Evolutionary conservation across 345 rosid genomes (phyloP), one percentile per base, ranked within the genome.

Genomic region (Populus simonii): DNA sequence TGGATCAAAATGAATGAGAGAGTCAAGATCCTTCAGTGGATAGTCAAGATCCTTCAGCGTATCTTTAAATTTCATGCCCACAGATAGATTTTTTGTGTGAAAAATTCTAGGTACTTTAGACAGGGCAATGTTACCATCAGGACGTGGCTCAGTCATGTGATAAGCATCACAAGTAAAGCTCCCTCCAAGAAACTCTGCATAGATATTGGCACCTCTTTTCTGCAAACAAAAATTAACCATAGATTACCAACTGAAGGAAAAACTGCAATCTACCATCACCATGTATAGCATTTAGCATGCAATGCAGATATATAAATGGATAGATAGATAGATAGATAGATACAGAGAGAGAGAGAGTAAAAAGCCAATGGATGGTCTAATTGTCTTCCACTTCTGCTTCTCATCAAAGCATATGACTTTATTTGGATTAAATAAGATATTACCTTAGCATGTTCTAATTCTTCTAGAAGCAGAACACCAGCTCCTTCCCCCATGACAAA

Each of bases 401-500:
- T n/a, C 15, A 59, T 59, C 63, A 59, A 23, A 68, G 55, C 49
- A 78, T 27, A 68, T 72, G 45, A 9, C 25, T 67, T 57, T 61
- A 71, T 10, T 72, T 25, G 55, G 55, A 39, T 62, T 11, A 17
- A 76, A 72, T 47, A 41, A 71, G 72, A 18, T 11, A 12, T 67
- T 89, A 94, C 98, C 98, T 93, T 91, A 62, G 98, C 98, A 90
- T 95, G 99, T 85, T 95, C 99, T 74, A 93, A 81, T 82, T 93
- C 98, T 85, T 93, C 99, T 85, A 95, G 81, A 80, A 95, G 94
- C 83, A 95, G 84, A 85, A 95, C 99, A 61, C 99, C 98, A 53
- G 98, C 92, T 88, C 99, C 99, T 84, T 95, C 98, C 23, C 99
- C 99, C 93, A 95, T 92, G 49, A 95, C 99, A 70, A 95, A 93